Conservation (phyloP, 2,329 filamentous ascomycete genomes). For the Talaromyces rugulosus region DNA sequence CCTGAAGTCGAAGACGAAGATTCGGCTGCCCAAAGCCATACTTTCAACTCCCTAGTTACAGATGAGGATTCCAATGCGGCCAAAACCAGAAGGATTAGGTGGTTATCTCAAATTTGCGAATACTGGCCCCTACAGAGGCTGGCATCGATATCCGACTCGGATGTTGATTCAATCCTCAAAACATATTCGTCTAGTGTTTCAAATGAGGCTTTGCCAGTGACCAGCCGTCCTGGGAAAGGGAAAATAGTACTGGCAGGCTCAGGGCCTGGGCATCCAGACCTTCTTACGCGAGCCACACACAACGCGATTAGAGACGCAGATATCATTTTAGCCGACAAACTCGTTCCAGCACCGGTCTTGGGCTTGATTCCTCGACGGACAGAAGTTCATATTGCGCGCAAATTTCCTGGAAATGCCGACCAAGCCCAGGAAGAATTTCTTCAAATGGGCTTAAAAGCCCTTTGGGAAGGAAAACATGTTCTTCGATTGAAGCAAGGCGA, state of each 20-base stretch:
- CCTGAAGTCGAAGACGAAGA: slow-evolving; percentile 48
- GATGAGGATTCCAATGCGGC: slow-evolving; percentile 69
- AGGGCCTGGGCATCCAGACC: slow-evolving; percentile 86
- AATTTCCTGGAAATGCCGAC: slow-evolving; percentile 96
- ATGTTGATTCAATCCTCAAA: slow-evolving; percentile 71
- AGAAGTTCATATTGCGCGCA: slow-evolving; percentile 85
- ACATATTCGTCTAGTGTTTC: slow-evolving; percentile 54
- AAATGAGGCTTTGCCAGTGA: slow-evolving; percentile 13
- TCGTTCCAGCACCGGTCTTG: slow-evolving; percentile 71
- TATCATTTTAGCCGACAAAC: slow-evolving; percentile 51
- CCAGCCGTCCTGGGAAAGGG: slow-evolving; percentile 40
- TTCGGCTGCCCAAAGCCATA: slow-evolving; percentile 59
- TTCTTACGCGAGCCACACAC: slow-evolving; percentile 66
- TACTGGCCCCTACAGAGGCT: slow-evolving; percentile 91
- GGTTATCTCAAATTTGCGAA: slow-evolving; percentile 94
- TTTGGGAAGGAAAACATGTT: slow-evolving; percentile 69
- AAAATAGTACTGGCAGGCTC: slow-evolving; percentile 85
- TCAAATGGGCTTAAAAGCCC: slow-evolving; percentile 66
- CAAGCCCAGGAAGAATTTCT: slow-evolving; percentile 87
- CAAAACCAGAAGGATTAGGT: slow-evolving; percentile 79
- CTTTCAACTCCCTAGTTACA: slow-evolving; percentile 77
- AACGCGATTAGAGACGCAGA: slow-evolving; percentile 46
- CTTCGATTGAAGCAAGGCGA: slow-evolving; percentile 93
- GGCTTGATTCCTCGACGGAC: slow-evolving; percentile 87
- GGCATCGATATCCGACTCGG: slow-evolving; percentile 71